Base-by-base conservation (phyloP, 345 rosid species). In the Acer campestre region DNA sequence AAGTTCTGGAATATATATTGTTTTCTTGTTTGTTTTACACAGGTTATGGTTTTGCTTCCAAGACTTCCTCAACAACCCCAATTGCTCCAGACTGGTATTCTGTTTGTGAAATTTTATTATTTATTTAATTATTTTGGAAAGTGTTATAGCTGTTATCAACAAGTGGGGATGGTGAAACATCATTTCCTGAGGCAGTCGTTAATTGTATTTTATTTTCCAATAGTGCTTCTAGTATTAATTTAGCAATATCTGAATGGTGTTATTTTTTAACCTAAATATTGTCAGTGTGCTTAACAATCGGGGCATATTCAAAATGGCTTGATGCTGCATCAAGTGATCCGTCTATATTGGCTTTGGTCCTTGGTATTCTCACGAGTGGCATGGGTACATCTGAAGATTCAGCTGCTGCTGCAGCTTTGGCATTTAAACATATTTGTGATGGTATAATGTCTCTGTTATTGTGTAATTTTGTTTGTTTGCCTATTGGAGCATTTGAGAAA, bases 291-390 rank as follows among this genome's bases (percentile, higher is more conserved):
- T 87, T 97, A 78, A 94, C 93, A 22, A 86, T 94, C 86, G 99
- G 99, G 79, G 98, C 96, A 75, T 94, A 94, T 81, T 97, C 99
- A 77, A 97, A 89, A 81, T 97, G 99, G 99, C 93, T 97, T 70
- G 86, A 92, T 85, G 85, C 93, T 78, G 91, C 94, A 67, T 86
- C 94, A 75, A 88, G 85, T 84, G 92, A 90, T 75, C 82, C 86
- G 69, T 87, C 98, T 76, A 80, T 90, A 80, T 85, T 97, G 84
- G 89, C 98, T 62, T 89, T 90, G 20, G 86, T 95, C 59, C 89
- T 93, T 77, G 85, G 80, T 68, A 84, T 93, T 79, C 98, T 95
- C 69, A 84, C 91, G 88, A 89, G 82, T 23, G 98, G 97, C 88
- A 93, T 96, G 99, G 91, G 94, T 75, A 89, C 86, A 73, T 94